Base-by-base conservation (phyloP, 108 stramenopile species). In the Epithemia pelagica region DNA sequence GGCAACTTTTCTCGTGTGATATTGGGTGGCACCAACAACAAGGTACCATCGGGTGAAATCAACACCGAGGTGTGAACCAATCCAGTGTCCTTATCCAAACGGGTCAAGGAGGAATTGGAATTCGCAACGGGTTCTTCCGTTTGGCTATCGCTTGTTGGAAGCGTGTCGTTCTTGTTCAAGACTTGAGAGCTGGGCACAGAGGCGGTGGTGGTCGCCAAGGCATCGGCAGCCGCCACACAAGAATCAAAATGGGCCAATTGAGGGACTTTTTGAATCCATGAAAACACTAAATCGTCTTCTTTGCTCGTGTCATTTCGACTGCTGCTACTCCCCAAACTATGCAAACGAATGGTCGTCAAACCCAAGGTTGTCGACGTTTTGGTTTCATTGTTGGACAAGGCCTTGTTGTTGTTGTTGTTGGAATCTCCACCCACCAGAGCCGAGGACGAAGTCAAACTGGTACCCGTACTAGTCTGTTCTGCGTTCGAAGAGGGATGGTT, bases 1-100 rank as follows among this genome's bases (percentile, higher is more conserved):
- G 37, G 37, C 37, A 46, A 46, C 5, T 46, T 46, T 58, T 58
- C 25, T 58, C 56, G 56, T 5, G 56, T 27, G 21, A 58, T 27
- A 8, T 72, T 58, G 30, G 52, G 68, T 23, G 58, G 79, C 21
- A 68, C 65, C 37, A 82, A 71, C 46, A 89, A 60, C 29, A 89
- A 62, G 2, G 79, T 81, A 28, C 88, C 88, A 64, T 89, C 83
- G 22, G 88, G 82, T 0, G 83, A 84, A 1, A 86, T 85, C 31
- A 86, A 60, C 18, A 89, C 83, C 27, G 74, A 75, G 52, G 85
- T 86, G 69, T 89, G 85, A 18, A 65, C 54, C 54, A 85, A 31
- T 21, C 72, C 70, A 20, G 70, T 66, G 10, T 32, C 3, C 3
- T 19, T 18, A 63, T 83, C 75, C 15, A 62, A 26, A 20, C 52